Conservation (phyloP, 148 eudicot species). For the Beta vulgaris region DNA sequence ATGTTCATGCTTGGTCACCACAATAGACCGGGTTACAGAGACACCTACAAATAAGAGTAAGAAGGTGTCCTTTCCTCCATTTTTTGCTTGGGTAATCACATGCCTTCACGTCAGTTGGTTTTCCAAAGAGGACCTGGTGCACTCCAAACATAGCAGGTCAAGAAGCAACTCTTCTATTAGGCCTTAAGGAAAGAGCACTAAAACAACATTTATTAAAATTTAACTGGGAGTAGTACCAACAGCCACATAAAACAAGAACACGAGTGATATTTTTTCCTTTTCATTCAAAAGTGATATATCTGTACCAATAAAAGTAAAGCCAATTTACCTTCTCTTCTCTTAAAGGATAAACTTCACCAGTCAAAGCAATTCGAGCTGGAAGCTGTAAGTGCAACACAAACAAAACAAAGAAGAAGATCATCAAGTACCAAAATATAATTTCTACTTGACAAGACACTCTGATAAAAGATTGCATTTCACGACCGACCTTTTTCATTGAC, state of each 20-base stretch:
- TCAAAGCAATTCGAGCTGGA: slow-evolving; percentile 75
- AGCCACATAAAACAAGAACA: not conserved
- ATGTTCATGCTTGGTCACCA: too few relatives aligned
- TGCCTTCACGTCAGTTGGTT: not conserved
- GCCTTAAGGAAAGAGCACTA: not conserved
- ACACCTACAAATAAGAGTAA: too few relatives aligned
- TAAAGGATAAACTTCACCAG: slow-evolving; percentile 63
- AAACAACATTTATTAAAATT: not conserved
- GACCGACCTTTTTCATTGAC: slow-evolving; percentile 65
- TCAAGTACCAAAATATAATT: not conserved
- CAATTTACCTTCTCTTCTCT: slow-evolving; percentile 63
- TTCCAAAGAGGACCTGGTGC: not conserved
- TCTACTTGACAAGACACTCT: not conserved
- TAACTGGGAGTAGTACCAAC: not conserved
- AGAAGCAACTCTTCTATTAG: not conserved
- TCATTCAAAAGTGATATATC: not conserved
- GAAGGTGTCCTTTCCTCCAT: too few relatives aligned
- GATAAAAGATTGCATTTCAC: slow-evolving; percentile 6
- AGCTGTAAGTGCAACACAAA: slow-evolving; percentile 40
- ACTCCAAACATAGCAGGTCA: not conserved
- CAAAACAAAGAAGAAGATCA: not conserved
- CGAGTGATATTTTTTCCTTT: not conserved
- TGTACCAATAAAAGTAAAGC: not conserved
- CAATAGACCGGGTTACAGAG: too few relatives aligned
- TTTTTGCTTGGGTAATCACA: too few relatives aligned